A percentile compares a stretch with the other conserved stretches of the same genome.
Evolutionary conservation across 2,329 filamentous ascomycete genomes (phyloP).

Genomic region (Gyromitra esculenta): DNA sequence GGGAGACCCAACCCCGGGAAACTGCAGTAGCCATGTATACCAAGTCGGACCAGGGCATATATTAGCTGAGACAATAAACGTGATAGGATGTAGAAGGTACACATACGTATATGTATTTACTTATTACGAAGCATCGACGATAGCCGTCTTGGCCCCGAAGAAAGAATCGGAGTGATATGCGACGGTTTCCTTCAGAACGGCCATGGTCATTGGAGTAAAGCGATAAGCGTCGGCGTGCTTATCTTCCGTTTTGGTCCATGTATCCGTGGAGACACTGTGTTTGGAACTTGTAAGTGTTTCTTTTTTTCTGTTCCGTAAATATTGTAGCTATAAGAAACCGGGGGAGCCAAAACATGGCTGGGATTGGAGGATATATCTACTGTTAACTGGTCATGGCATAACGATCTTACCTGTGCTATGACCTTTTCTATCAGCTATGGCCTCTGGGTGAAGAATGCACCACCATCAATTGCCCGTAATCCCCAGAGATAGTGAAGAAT

Average conservation of each 20-base stretch:
- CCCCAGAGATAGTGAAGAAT: neutral
- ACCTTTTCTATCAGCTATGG: slow-evolving; percentile 22
- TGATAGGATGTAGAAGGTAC: slow-evolving; percentile 1
- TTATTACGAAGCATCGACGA: neutral
- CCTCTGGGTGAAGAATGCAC: slow-evolving; percentile 25
- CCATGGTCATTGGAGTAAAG: slow-evolving; percentile 3
- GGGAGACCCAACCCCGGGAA: neutral
- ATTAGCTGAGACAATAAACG: slow-evolving; percentile 14
- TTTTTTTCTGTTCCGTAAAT: neutral
- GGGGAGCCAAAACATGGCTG: neutral
- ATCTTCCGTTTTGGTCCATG: slow-evolving; percentile 27
- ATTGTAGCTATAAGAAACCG: neutral
- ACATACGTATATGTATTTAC: neutral
- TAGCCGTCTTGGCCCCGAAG: neutral
- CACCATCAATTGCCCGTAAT: neutral
- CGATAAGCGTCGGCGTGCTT: slow-evolving; percentile 19
- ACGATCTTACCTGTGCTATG: slow-evolving; percentile 22
- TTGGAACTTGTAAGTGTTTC: neutral
- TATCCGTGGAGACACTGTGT: slow-evolving; percentile 19
- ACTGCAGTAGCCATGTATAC: neutral
- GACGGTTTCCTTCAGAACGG: neutral
- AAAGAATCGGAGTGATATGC: slow-evolving; percentile 8
- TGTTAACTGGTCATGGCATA: neutral
- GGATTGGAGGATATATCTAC: neutral
- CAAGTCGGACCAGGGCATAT: slow-evolving; percentile 14